A percentile compares a stretch with the other conserved stretches of the same genome.
Conservation (phyloP, 2,329 filamentous ascomycete species). For the Aspergillus cejpii region DNA sequence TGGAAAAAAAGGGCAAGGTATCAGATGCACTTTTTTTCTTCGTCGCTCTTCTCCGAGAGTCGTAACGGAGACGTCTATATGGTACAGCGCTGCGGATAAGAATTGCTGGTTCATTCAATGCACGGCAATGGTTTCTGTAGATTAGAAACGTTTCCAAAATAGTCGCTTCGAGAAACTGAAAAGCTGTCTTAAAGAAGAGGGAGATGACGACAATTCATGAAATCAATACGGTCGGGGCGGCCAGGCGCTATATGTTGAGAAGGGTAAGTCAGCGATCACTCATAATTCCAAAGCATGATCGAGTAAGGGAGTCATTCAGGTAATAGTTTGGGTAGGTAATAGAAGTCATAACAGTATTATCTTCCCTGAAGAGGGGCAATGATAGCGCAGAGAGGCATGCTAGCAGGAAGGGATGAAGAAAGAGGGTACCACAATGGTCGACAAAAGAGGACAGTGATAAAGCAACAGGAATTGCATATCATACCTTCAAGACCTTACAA, state of each 20-base stretch:
- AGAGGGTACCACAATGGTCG: background rate
- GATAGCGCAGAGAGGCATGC: background rate
- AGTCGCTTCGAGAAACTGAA: slow-evolving; percentile 10
- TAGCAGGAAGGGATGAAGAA: background rate
- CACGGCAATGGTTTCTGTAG: slow-evolving; percentile 5
- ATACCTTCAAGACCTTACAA: slow-evolving; percentile 26
- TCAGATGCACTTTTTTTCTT: slow-evolving; percentile 17
- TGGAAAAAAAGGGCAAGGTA: slow-evolving; percentile 26
- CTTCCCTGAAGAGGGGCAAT: background rate
- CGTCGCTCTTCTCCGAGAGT: slow-evolving; percentile 21
- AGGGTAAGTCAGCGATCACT: slow-evolving; percentile 14
- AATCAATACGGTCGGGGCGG: slow-evolving; percentile 23
- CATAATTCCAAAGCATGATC: background rate
- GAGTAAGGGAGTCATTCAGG: background rate
- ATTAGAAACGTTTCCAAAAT: slow-evolving; percentile 8
- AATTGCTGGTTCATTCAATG: background rate
- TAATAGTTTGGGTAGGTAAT: background rate
- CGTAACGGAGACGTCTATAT: slow-evolving; percentile 25
- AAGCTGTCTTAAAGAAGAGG: slow-evolving; percentile 4
- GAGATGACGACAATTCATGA: slow-evolving; percentile 13
- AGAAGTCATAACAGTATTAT: background rate
- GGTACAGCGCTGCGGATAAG: slow-evolving; percentile 17
- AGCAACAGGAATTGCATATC: slow-evolving; percentile 7
- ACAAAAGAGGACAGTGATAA: background rate
- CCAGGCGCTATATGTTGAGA: slow-evolving; percentile 21